Evolutionary conservation across 306 rosid genomes (phyloP).

Genomic region (Glycine latifolia): DNA sequence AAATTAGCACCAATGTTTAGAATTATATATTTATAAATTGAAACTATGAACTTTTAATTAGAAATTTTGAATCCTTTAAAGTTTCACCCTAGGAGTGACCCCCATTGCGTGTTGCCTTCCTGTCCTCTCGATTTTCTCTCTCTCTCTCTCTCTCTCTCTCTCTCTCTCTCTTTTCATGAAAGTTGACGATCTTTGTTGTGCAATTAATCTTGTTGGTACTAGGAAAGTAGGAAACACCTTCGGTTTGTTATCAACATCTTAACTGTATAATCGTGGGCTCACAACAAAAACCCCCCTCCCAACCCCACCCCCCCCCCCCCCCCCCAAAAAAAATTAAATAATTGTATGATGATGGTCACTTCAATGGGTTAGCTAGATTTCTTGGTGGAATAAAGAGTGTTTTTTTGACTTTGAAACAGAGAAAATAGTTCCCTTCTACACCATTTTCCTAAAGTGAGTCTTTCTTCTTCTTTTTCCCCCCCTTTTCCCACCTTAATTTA

Average conservation of each 20-base stretch:
- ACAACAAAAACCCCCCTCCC: too few relatives aligned
- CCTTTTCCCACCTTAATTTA: conserved; percentile 25
- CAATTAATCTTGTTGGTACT: conserved; percentile 36
- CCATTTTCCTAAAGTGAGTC: background rate
- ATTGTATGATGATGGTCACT: background rate
- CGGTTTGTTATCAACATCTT: conserved; percentile 11
- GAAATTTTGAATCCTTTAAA: too few relatives aligned
- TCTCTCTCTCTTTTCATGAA: background rate
- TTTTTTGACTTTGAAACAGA: conserved; percentile 46
- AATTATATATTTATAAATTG: background rate
- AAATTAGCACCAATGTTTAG: background rate
- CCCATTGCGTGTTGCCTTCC: too few relatives aligned
- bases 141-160: too few relatives aligned
- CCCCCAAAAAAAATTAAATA: background rate
- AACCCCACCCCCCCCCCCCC: too few relatives aligned
- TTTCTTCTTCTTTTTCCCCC: background rate
- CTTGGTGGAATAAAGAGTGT: conserved; percentile 32
- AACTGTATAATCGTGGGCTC: too few relatives aligned
- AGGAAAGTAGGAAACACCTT: conserved; percentile 12
- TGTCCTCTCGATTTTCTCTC: too few relatives aligned
- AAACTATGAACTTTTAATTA: too few relatives aligned
- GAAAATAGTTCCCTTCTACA: background rate
- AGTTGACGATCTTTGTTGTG: conserved; percentile 23
- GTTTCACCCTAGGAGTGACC: too few relatives aligned
- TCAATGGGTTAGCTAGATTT: conserved; percentile 38